Conservation (phyloP, 768 basidiomycete species). For the Tephrocybe sp. region DNA sequence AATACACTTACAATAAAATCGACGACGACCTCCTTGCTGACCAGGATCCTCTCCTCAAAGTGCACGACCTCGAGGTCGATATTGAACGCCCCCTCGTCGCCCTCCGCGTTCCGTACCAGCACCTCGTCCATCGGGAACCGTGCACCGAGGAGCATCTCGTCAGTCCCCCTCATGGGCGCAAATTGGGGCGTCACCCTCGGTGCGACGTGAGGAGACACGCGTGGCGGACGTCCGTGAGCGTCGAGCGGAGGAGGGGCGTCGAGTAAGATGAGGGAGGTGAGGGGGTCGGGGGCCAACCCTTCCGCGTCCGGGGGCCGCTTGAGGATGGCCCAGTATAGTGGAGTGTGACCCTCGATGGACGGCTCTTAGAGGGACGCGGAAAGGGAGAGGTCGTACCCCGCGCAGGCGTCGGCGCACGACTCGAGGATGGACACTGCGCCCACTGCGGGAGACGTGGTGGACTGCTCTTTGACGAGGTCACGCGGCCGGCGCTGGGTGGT, state of each 20-base stretch:
- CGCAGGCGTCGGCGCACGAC: constrained; percentile 65
- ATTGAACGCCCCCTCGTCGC: constrained; percentile 54
- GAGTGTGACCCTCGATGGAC: constrained; percentile 63
- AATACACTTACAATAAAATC: constrained; percentile 71
- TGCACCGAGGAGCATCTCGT: constrained; percentile 49
- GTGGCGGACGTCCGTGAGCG: constrained; percentile 59
- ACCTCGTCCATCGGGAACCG: constrained; percentile 51
- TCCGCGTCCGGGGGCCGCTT: constrained; percentile 47
- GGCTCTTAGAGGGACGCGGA: constrained; percentile 59
- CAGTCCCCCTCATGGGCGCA: constrained; percentile 49
- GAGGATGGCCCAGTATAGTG: constrained; percentile 74
- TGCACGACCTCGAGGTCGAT: constrained; percentile 50
- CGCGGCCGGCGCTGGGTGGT: constrained; percentile 34
- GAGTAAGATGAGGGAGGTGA: constrained; percentile 55
- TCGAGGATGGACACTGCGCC: constrained; percentile 43
- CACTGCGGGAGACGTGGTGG: constrained; percentile 27
- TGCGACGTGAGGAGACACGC: constrained; percentile 68
- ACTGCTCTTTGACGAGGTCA: constrained; percentile 49
- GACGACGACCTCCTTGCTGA: constrained; percentile 49
- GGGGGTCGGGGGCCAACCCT: constrained; percentile 39
- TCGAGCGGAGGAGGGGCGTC: constrained; percentile 38
- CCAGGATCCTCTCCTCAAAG: constrained; percentile 74
- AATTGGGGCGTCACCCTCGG: constrained; percentile 51
- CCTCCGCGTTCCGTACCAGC: constrained; percentile 50
- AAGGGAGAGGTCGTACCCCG: constrained; percentile 46